Evolutionary conservation across 1,284 basidiomycete species (phyloP).

Genomic region (Thecaphora thlaspeos): DNA sequence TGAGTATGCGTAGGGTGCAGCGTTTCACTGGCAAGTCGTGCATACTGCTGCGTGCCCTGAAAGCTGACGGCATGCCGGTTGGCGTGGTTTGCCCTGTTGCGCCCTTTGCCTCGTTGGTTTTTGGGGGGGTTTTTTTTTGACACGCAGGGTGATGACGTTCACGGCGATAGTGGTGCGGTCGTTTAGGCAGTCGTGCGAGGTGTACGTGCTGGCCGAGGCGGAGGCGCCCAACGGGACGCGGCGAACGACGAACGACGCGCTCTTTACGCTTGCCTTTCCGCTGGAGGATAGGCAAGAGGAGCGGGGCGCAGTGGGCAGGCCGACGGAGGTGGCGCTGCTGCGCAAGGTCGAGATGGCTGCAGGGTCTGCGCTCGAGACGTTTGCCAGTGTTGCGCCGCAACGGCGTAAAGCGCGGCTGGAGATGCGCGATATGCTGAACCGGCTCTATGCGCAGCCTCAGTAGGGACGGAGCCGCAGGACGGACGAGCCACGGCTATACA

Average conservation of each 20-base stretch:
- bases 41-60: too few relatives aligned
- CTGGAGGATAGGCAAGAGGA: slow-evolving; percentile 10
- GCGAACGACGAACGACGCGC: slow-evolving; percentile 42
- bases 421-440: slow-evolving; percentile 28
- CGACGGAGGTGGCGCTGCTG: slow-evolving; percentile 3
- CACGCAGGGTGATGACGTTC: slow-evolving; percentile 24
- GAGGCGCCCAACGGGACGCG: slow-evolving; percentile 32
- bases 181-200: slow-evolving; percentile 37
- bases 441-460: slow-evolving; percentile 27
- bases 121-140: background rate
- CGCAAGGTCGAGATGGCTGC: slow-evolving; percentile 29
- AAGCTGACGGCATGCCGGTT: too few relatives aligned
- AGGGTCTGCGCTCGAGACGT: slow-evolving; percentile 23
- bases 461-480: too few relatives aligned
- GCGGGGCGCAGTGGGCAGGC: background rate
- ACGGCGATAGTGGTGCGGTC: slow-evolving; percentile 35
- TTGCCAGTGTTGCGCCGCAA: slow-evolving; percentile 26
- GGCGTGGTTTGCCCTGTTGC: too few relatives aligned
- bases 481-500: too few relatives aligned
- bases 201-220: slow-evolving; percentile 42
- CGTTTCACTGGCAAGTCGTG: background rate
- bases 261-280: slow-evolving; percentile 41
- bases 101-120: background rate
- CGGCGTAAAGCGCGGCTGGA: slow-evolving; percentile 25
- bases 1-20: too few relatives aligned